Conservation (phyloP, 140 eudicot genomes). For the Oenanthe javanica region DNA sequence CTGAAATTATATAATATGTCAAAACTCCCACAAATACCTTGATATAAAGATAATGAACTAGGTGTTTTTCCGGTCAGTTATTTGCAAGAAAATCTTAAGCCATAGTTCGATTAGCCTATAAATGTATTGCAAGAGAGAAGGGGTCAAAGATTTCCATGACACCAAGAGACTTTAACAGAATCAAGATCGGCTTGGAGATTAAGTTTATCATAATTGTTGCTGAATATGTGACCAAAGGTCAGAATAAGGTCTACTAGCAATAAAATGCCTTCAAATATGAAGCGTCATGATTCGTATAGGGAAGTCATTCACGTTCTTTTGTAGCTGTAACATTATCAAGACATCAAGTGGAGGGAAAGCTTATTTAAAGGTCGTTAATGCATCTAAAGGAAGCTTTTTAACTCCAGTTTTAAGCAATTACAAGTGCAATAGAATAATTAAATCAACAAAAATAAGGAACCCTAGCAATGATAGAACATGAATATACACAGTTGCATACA, state of each 20-base stretch:
- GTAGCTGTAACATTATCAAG: neutral
- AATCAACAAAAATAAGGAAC: neutral
- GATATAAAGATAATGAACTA: neutral
- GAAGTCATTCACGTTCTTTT: neutral
- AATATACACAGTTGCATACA: neutral
- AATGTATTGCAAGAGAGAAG: neutral
- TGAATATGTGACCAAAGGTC: neutral
- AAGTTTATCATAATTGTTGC: neutral
- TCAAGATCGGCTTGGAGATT: neutral
- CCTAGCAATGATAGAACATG: neutral
- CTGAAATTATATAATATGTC: constrained; percentile 4
- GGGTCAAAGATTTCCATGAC: neutral
- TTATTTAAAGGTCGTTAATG: neutral
- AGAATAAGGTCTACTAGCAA: neutral
- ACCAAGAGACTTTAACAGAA: neutral
- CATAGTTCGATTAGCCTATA: neutral
- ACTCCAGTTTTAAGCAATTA: neutral
- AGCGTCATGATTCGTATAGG: neutral
- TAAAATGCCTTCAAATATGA: neutral
- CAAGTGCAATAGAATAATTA: neutral
- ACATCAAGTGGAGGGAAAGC: neutral
- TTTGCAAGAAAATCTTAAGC: neutral
- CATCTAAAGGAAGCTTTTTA: neutral
- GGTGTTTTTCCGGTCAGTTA: neutral
- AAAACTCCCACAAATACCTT: neutral